Evolutionary conservation across 2,329 filamentous ascomycete species (phyloP), one percentile per base, ranked within the genome.

Genomic region (Fusarium sororula): DNA sequence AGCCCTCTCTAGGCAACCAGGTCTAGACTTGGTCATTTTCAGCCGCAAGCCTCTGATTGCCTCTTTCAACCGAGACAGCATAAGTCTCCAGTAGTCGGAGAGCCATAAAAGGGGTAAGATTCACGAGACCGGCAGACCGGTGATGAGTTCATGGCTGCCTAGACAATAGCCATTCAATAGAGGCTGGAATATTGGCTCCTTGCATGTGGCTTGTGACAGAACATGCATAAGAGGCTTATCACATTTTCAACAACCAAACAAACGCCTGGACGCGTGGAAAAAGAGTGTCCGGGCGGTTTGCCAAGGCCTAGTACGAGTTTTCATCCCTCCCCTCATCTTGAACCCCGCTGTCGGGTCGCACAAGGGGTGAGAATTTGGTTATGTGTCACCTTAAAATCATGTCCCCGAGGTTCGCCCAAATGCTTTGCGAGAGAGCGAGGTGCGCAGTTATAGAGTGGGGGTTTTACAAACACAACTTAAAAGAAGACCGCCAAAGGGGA

Each of bases 251-350:
- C 13, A 15, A 22, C 45, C 26, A 48, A 30, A 15, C 26, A 48
- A 30, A 30, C 5, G 18, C 12, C 26, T 47, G 2, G 18, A 14
- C 5, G 13, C 45, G 20, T 30, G 17, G 1, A 1, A 11, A 0
- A 20, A 28, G 6, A 3, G 18, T 20, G 45, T 5, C 9, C 45
- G 26, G 45, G 45, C 26, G 18, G 2, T 22, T 30, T 1, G 13
- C 18, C 8, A 28, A 30, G 24, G 12, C 2, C 5, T 6, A 11
- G 14, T 48, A 22, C 45, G 26, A 22, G 20, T 26, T 48, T 48
- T 48, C 26, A 22, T 1, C 18, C 13, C 45, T 35, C 20, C 18
- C 18, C 4, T 22, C 26, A 48, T 11, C 26, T 8, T 12, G 7
- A 30, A 30, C 26, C 45, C 45, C 26, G 26, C 20, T 15, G 18